Percentiles rank a stretch among this genome's conserved stretches.
phyloP scores from a whole-genome alignment of 768 basidiomycete species.

The Hygrophorus pudorinus region DNA sequence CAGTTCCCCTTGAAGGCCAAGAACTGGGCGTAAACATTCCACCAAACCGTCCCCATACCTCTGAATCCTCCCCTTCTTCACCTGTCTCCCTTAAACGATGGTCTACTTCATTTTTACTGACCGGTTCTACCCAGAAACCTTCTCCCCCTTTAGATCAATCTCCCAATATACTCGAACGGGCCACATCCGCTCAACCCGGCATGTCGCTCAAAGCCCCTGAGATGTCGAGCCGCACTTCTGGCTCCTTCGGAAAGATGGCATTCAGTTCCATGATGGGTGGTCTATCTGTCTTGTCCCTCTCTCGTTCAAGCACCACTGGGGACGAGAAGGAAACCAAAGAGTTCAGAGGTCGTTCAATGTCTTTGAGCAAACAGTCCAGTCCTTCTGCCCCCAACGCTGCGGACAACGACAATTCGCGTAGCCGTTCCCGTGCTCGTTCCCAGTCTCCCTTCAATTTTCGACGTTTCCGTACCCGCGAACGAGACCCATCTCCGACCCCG shows the following conservation, averaged over 20 bases:
- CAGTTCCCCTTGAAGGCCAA: too few relatives aligned
- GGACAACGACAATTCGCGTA: constrained; percentile 33
- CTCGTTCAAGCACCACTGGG: constrained; percentile 39
- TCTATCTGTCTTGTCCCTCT: constrained; percentile 53
- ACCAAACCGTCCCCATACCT: constrained; percentile 4
- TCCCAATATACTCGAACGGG: constrained; percentile 42
- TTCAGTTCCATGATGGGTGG: constrained; percentile 66
- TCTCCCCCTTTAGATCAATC: constrained; percentile 28
- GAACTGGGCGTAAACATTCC: constrained; percentile 1
- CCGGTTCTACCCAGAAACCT: constrained; percentile 14
- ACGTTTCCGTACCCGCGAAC: constrained; percentile 45
- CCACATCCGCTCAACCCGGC: constrained; percentile 21
- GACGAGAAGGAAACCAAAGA: constrained; percentile 35
- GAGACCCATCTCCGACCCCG: constrained; percentile 41
- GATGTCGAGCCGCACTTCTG: constrained; percentile 22
- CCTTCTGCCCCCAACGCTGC: constrained; percentile 35
- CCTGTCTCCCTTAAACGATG: constrained; percentile 22
- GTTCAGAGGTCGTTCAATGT: constrained; percentile 42
- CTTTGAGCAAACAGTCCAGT: constrained; percentile 33
- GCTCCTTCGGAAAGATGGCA: constrained; percentile 53
- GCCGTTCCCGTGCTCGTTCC: constrained; percentile 55
- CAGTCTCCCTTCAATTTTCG: constrained; percentile 75
- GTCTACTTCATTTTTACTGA: constrained; percentile 23
- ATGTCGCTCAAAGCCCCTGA: constrained; percentile 26
- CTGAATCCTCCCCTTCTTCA: constrained; percentile 20